These are phyloP conservation scores for Pulveroboletus sp. DNA, from an alignment of 768 basidiomycete genomes.

Conservation along the genomic window DNA sequence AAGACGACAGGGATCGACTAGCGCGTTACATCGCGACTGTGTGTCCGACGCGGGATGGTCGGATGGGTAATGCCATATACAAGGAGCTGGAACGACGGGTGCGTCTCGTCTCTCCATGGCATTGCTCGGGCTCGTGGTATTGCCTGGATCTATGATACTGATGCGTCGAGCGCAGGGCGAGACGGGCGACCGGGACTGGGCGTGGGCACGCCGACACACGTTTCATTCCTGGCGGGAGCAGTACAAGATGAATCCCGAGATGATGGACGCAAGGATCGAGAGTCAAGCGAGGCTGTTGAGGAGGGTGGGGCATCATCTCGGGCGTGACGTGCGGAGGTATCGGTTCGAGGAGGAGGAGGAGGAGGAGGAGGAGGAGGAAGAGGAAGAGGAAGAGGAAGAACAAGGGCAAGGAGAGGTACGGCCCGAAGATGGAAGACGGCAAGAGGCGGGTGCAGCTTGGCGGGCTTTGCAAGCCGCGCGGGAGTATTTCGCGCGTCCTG, in stretches of 20 bases:
- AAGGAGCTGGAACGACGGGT: conserved; percentile 47
- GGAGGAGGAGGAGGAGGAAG: not conserved
- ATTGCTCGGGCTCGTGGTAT: too few relatives aligned
- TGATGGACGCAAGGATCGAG: conserved; percentile 42
- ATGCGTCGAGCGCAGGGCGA: conserved; percentile 16
- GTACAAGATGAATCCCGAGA: conserved; percentile 42
- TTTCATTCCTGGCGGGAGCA: conserved; percentile 63
- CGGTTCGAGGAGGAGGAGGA: conserved; percentile 16
- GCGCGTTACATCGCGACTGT: conserved; percentile 47
- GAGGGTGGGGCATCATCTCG: conserved; percentile 15
- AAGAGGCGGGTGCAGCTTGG: not conserved
- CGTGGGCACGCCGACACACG: conserved; percentile 42
- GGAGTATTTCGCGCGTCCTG: conserved; percentile 1
- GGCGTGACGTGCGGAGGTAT: conserved; percentile 17
- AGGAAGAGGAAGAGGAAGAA: conserved; percentile 9
- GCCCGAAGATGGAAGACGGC: not conserved
- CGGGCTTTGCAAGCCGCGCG: too few relatives aligned
- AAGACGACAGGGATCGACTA: conserved; percentile 41
- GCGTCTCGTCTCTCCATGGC: conserved; percentile 15
- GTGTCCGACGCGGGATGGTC: conserved; percentile 40
- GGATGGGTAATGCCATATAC: conserved; percentile 48
- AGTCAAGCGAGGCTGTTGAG: conserved; percentile 22
- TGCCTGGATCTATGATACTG: not conserved
- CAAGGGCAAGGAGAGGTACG: conserved; percentile 2
- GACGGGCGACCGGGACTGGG: conserved; percentile 36